phyloP scores from a whole-genome alignment of 176 grass and related monocot species.

The Thalia dealbata region DNA sequence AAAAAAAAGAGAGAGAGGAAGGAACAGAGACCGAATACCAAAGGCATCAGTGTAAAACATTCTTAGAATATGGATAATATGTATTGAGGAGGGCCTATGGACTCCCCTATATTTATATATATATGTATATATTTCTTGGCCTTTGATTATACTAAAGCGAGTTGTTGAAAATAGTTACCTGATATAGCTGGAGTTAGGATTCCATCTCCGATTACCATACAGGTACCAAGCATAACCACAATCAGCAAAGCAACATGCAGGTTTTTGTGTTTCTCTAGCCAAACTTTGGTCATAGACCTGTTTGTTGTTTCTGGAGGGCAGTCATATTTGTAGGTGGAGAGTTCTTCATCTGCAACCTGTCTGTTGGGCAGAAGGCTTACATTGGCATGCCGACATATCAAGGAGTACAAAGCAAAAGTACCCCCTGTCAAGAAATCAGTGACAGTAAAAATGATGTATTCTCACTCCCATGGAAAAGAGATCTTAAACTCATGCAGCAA shows the following conservation, averaged over 20 bases:
- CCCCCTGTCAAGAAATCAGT: conserved; percentile 44
- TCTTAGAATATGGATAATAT: no score
- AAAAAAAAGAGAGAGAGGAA: no score
- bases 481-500: background rate
- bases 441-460: background rate
- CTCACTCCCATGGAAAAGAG: background rate
- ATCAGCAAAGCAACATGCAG: conserved; percentile 57
- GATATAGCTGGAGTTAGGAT: conserved; percentile 96
- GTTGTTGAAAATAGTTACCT: conserved; percentile 24
- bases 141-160: background rate
- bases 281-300: conserved; percentile 46
- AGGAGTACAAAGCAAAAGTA: conserved; percentile 87
- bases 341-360: conserved; percentile 86
- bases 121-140: background rate
- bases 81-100: no score
- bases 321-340: conserved; percentile 87
- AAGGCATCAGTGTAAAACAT: no score
- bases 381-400: conserved; percentile 82
- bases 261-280: conserved; percentile 86
- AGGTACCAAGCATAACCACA: conserved; percentile 91
- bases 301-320: conserved; percentile 33
- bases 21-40: no score
- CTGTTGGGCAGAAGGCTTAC: conserved; percentile 90
- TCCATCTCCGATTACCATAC: conserved; percentile 97
- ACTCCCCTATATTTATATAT: no score